Base-by-base conservation (phyloP, 2,329 filamentous ascomycete species). In the Gliomastix tumulicola region DNA sequence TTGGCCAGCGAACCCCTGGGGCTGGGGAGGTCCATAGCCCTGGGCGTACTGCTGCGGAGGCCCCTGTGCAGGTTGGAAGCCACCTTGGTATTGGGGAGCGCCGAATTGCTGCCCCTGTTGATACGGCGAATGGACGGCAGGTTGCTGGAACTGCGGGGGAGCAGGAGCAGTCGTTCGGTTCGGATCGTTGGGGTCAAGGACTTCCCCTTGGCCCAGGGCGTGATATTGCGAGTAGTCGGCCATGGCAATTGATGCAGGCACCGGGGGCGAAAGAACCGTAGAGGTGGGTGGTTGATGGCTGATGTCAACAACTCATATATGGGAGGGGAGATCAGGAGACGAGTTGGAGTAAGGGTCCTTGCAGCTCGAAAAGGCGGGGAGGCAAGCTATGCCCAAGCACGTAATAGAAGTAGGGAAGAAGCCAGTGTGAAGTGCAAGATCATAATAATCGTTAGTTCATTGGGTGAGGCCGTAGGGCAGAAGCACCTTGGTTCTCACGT, bases 171-270 rank as follows among this genome's bases (percentile, higher is more conserved):
- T 59, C 40, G 63, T 65, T 55, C 63, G 56, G 60, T 68, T 60
- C 50, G 71, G 62, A 58, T 77, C 60, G 60, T 74, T 66, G 52
- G 74, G 63, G 45, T 80, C 71, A 48, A 65, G 49, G 42, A 66
- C 65, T 43, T 73, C 68, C 49, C 69, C 71, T 49, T 77, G 71
- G 33, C 73, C 75, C 36, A 76, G 63, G 50, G 69, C 60, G 48
- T 77, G 71, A 49, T 72, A 78, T 55, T 69, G 68, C 41, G 65
- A 57, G 51, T 74, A 69, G 46, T 76, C 71, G 50, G 70, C 67
- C 73, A 77, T 78, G 46, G 45, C n/a, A 56, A 44, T 38, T 21
- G 41, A 42, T 41, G 15, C 5, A 18, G 11, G 17, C 27, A 20
- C 22, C 20, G n/a, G n/a, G n/a, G n/a, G n/a, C n/a, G n/a, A n/a